Conservation (phyloP, 805 yeast species). For the Ogataea nakhonphanomensis region DNA sequence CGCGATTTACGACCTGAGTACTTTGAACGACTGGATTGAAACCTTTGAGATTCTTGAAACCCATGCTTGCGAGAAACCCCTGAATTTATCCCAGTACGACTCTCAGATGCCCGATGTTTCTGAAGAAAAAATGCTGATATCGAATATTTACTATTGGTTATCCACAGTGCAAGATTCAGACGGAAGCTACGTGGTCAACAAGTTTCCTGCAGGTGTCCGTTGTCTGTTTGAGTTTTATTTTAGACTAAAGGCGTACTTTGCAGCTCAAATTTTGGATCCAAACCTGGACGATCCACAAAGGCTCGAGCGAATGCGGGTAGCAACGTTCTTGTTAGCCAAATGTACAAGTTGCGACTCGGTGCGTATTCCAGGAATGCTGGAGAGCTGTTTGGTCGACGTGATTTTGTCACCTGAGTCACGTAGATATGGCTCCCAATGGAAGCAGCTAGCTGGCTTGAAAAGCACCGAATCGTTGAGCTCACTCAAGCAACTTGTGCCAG, state of each 20-base stretch:
- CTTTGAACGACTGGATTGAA: conserved; percentile 73
- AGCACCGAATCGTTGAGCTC: conserved; percentile 14
- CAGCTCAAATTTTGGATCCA: conserved; percentile 61
- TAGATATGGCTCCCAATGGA: conserved; percentile 66
- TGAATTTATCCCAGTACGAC: conserved; percentile 56
- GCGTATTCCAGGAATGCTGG: conserved; percentile 79
- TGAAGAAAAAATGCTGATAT: conserved; percentile 57
- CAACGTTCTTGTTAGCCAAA: conserved; percentile 63
- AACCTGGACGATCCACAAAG: conserved; percentile 57
- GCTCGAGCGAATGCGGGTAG: conserved; percentile 61
- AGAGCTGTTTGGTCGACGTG: conserved; percentile 70
- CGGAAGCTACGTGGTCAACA: conserved; percentile 33
- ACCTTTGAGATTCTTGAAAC: conserved; percentile 71
- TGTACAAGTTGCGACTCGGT: conserved; percentile 55
- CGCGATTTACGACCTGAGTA: conserved; percentile 52
- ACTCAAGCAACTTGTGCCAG: conserved; percentile 30
- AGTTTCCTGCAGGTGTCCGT: conserved; percentile 68
- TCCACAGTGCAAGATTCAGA: conserved; percentile 47
- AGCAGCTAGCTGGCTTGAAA: conserved; percentile 41
- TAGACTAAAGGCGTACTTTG: conserved; percentile 62
- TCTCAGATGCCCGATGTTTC: conserved; percentile 37
- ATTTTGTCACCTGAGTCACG: conserved; percentile 81
- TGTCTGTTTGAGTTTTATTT: conserved; percentile 63
- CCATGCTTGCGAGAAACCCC: conserved; percentile 54
- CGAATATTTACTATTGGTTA: conserved; percentile 71